These are phyloP conservation scores for Acanthamoeba royreba DNA, from an alignment of 208 protist species.

Conservation along the genomic window DNA sequence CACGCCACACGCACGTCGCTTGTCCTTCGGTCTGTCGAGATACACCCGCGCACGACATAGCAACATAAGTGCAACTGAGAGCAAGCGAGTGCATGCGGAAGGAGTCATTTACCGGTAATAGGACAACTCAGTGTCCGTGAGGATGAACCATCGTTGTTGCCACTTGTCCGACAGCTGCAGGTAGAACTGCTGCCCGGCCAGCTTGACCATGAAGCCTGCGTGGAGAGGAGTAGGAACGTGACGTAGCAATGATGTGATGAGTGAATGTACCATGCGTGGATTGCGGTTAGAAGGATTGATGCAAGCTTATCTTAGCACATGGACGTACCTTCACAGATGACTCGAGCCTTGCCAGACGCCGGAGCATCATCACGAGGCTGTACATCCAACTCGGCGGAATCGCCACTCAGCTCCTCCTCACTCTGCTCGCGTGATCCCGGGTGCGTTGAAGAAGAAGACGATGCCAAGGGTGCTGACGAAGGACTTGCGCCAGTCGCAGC, in stretches of 20 bases:
- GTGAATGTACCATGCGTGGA: background rate
- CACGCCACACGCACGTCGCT: background rate
- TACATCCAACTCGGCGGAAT: too few relatives aligned
- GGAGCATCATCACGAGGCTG: too few relatives aligned
- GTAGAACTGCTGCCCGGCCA: background rate
- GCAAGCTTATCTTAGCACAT: background rate
- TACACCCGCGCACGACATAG: background rate
- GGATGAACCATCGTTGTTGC: background rate
- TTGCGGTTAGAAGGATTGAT: background rate
- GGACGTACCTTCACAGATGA: background rate
- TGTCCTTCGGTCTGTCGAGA: background rate
- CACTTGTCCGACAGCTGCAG: conserved; percentile 9
- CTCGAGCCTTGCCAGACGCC: background rate
- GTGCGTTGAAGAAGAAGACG: background rate
- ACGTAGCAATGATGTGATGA: background rate
- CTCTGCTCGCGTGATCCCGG: background rate
- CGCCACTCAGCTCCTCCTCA: background rate
- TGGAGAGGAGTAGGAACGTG: too few relatives aligned
- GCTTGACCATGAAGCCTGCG: background rate
- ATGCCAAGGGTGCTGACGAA: background rate
- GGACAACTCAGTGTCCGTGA: background rate
- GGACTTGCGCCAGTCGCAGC: background rate
- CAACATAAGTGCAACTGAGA: background rate
- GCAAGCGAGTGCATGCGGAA: background rate
- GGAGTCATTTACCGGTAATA: background rate